phyloP scores from a whole-genome alignment of 257 asterid species.

The Cordia subcordata region DNA sequence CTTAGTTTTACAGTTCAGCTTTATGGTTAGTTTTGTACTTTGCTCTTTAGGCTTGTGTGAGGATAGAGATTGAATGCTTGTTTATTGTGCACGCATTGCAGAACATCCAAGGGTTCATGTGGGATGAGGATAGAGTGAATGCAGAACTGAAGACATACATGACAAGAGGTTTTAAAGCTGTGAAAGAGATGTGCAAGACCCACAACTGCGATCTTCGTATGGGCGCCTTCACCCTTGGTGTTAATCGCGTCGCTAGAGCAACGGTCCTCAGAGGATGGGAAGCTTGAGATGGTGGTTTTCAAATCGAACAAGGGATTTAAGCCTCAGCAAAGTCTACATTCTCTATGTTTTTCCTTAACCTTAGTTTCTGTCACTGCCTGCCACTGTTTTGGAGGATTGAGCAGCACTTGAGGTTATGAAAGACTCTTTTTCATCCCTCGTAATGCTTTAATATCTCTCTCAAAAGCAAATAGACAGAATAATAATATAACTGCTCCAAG shows the following conservation, averaged over 20 bases:
- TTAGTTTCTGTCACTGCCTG: not conserved
- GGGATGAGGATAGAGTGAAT: slow-evolving; percentile 92
- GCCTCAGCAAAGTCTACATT: not conserved
- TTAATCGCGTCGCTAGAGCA: slow-evolving; percentile 87
- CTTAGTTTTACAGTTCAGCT: no score
- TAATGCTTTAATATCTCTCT: no score
- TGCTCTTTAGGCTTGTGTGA: no score
- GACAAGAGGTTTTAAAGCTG: slow-evolving; percentile 64
- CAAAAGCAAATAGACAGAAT: not conserved
- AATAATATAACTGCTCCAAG: not conserved
- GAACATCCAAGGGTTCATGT: slow-evolving; percentile 98
- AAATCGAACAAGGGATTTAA: no score
- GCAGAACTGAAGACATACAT: slow-evolving; percentile 73
- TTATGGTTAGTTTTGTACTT: no score
- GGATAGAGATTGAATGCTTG: no score
- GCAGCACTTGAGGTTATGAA: no score
- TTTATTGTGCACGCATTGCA: slow-evolving; percentile 12
- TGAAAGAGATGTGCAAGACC: slow-evolving; percentile 74
- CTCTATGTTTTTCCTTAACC: not conserved
- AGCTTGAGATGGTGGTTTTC: slow-evolving; percentile 49
- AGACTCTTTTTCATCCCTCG: no score
- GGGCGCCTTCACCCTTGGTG: slow-evolving; percentile 92
- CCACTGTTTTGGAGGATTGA: no score
- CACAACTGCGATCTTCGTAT: slow-evolving; percentile 73
- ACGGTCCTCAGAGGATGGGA: slow-evolving; percentile 94